These are phyloP conservation scores for Violaceomyces palustris DNA, from an alignment of 1,284 basidiomycete species.

Conservation along the genomic window DNA sequence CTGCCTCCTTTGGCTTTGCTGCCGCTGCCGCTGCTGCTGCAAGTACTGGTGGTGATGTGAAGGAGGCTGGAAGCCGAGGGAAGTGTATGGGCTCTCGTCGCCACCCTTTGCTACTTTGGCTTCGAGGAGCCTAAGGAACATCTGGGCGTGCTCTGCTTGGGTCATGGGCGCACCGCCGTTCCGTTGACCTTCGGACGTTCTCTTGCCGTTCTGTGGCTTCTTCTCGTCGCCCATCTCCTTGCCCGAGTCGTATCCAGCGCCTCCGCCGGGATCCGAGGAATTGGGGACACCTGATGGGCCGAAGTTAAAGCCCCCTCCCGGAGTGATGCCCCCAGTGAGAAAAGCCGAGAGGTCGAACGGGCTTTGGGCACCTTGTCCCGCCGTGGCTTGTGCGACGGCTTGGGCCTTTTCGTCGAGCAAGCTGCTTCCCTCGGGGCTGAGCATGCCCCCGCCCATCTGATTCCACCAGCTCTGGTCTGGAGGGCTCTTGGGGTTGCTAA, in stretches of 20 bases:
- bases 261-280: neutral
- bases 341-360: conserved; percentile 44
- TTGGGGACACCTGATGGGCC: conserved; percentile 1
- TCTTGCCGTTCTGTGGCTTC: conserved; percentile 11
- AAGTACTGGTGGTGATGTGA: conserved; percentile 16
- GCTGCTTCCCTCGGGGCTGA: conserved; percentile 28
- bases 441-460: conserved; percentile 24
- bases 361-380: conserved; percentile 19
- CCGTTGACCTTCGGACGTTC: conserved; percentile 3
- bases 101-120: conserved; percentile 28
- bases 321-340: conserved; percentile 38
- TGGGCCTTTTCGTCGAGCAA: conserved; percentile 45
- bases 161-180: conserved; percentile 4
- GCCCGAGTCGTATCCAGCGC: conserved; percentile 2
- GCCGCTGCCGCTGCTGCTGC: too few relatives aligned
- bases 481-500: conserved; percentile 29
- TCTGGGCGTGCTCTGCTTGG: conserved; percentile 32
- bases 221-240: conserved; percentile 7
- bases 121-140: conserved; percentile 35
- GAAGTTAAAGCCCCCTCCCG: conserved; percentile 17
- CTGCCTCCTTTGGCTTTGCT: too few relatives aligned
- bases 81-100: conserved; percentile 27
- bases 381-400: conserved; percentile 33
- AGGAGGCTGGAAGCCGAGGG: conserved; percentile 40
- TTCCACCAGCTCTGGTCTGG: conserved; percentile 46